A percentile compares a stretch with the other conserved stretches of the same genome.
Conservation (phyloP, 129 eudicot genomes). For the Calendula officinalis region DNA sequence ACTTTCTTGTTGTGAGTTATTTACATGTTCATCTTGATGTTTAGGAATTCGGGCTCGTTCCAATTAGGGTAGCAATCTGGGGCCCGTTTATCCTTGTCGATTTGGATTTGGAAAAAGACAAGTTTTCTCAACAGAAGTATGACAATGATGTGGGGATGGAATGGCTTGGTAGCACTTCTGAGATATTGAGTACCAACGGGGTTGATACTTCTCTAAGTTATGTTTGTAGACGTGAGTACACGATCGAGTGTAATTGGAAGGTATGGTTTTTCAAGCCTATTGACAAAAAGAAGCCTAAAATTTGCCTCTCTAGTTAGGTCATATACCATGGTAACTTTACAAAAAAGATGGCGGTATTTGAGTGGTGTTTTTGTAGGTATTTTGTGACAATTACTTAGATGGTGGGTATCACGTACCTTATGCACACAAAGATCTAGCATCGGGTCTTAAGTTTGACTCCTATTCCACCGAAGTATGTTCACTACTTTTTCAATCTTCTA, state of each 20-base stretch:
- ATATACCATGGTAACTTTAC: neutral
- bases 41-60: constrained; percentile 88
- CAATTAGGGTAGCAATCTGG: constrained; percentile 69
- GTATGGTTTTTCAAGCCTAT: constrained; percentile 29
- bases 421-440: constrained; percentile 91
- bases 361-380: constrained; percentile 56
- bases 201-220: constrained; percentile 63
- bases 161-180: constrained; percentile 83
- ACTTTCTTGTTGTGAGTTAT: neutral
- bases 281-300: neutral
- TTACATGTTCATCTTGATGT: constrained; percentile 18
- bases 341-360: neutral
- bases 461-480: constrained; percentile 70
- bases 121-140: constrained; percentile 19
- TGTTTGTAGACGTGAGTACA: constrained; percentile 79
- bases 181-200: constrained; percentile 53
- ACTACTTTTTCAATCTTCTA: neutral
- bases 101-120: constrained; percentile 48
- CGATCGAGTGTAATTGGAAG: constrained; percentile 97
- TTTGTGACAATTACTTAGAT: constrained; percentile 95
- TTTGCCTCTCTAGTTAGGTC: neutral
- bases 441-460: constrained; percentile 82
- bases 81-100: constrained; percentile 87
- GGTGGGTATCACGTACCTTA: constrained; percentile 97
- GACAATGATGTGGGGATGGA: constrained; percentile 51